These are phyloP conservation scores for Borealophlyctis nickersoniae DNA, from an alignment of 192 early-diverging fungal species.

Conservation along the genomic window DNA sequence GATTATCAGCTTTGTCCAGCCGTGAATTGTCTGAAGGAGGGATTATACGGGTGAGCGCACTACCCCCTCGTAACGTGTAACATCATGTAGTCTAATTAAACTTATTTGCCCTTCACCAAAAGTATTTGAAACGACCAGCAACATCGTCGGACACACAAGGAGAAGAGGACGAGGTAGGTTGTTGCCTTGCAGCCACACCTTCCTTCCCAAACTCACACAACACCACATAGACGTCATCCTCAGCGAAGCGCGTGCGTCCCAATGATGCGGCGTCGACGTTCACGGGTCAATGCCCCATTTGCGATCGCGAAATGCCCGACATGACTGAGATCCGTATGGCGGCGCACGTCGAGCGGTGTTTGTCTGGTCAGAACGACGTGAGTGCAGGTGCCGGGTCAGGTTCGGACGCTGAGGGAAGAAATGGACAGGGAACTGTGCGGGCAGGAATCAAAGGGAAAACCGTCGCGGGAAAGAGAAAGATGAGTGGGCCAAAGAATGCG, in stretches of 20 bases:
- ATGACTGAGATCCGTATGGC: background rate
- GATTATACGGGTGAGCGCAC: background rate
- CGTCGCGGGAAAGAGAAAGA: background rate
- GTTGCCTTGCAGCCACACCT: background rate
- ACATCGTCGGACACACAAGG: background rate
- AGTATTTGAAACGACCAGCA: constrained; percentile 15
- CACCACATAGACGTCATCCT: background rate
- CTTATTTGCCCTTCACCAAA: background rate
- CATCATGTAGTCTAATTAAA: background rate
- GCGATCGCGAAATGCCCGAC: background rate
- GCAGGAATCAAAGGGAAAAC: no score
- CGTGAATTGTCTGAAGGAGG: background rate
- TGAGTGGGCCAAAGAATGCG: background rate
- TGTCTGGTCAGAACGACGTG: constrained; percentile 5
- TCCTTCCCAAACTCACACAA: background rate
- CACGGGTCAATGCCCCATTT: constrained; percentile 18
- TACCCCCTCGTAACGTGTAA: background rate
- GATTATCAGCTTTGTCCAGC: constrained; percentile 24
- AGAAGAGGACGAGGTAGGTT: background rate
- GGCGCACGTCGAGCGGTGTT: constrained; percentile 24
- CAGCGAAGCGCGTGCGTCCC: background rate
- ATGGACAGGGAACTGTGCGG: no score
- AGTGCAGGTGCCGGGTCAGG: background rate
- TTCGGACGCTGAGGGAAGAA: background rate
- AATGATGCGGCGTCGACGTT: background rate